These are phyloP conservation scores for Debaryomycetaceae sp. DNA, from an alignment of 1,139 yeast species.

Conservation along the genomic window DNA sequence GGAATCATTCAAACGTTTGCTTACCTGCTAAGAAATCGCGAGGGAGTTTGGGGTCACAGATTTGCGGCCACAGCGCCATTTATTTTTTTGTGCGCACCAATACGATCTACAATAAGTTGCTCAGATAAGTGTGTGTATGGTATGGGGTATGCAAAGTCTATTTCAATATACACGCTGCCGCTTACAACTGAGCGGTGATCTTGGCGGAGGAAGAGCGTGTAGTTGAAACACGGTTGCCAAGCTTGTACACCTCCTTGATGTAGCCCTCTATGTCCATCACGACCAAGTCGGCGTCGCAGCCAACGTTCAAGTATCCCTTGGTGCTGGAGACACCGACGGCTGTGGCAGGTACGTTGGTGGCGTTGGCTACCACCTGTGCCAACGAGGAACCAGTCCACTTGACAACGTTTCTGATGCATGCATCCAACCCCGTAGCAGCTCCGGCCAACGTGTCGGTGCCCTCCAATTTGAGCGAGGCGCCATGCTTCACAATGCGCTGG, in stretches of 20 bases:
- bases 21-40: not conserved
- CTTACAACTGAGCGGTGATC: slow-evolving; percentile 8
- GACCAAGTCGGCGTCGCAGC: slow-evolving; percentile 60
- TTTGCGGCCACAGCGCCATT: too few relatives aligned
- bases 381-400: slow-evolving; percentile 49
- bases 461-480: slow-evolving; percentile 43
- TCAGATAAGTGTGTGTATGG: not conserved
- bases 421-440: slow-evolving; percentile 54
- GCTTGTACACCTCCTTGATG: slow-evolving; percentile 48
- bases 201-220: slow-evolving; percentile 1
- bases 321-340: slow-evolving; percentile 40
- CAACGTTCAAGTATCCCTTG: slow-evolving; percentile 50
- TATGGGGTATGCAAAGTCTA: not conserved
- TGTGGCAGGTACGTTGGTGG: slow-evolving; percentile 54
- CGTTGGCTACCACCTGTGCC: slow-evolving; percentile 53
- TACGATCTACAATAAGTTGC: not conserved
- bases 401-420: slow-evolving; percentile 51
- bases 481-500: slow-evolving; percentile 47
- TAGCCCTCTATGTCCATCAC: slow-evolving; percentile 43
- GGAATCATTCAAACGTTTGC: not conserved
- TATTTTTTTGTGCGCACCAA: not conserved
- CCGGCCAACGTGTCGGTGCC: slow-evolving; percentile 64
- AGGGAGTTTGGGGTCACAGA: too few relatives aligned
- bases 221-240: slow-evolving; percentile 33
- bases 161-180: not conserved